Evolutionary conservation across 352 stramenopile genomes (phyloP), one percentile per base, ranked within the genome.

Genomic region (Globisporangium carolinianum): DNA sequence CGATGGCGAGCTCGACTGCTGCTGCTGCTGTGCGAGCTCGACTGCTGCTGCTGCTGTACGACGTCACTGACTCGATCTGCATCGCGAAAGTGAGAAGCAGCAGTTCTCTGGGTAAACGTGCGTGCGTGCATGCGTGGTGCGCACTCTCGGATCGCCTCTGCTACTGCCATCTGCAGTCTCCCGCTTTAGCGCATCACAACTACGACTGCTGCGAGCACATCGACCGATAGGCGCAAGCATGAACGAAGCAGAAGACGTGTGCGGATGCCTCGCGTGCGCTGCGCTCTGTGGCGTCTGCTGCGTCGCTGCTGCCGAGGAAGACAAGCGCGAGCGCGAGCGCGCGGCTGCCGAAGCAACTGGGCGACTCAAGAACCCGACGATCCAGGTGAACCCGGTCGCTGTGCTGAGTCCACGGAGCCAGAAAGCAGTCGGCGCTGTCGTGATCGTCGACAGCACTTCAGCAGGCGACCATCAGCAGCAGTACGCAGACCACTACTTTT

Each of bases 241-340:
- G 83, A 89, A 79, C 68, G 79, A 90, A 45, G 67, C 74, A 6
- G 83, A 90, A 66, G 79, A 92, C 55, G 62, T 88, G 49, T 92
- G 81, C 67, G 79, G 83, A 1, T 89, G 83, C 46, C 66, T 92
- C 17, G 75, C 69, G n/a, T 92, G 83, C 47, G 70, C 75, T 0
- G 78, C 75, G 41, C 74, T 92, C 39, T 92, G 83, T 14, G 79
- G 79, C 17, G 77, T 92, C 1, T 90, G 83, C 62, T 89, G 75
- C 51, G 83, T 89, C 4, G 83, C 80, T 6, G 83, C 83, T 14
- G 83, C 80, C 0, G 83, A 92, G 61, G 79, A 92, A 66, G 83
- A 88, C 62, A 90, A 92, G 70, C 71, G 79, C 4, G 83, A 92
- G 58, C 79, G 83, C 6, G 83, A 89, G 60, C 76, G 77, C 39